Evolutionary conservation across 306 rosid genomes (phyloP), one percentile per base, ranked within the genome.

Genomic region (Rosa lucieae): DNA sequence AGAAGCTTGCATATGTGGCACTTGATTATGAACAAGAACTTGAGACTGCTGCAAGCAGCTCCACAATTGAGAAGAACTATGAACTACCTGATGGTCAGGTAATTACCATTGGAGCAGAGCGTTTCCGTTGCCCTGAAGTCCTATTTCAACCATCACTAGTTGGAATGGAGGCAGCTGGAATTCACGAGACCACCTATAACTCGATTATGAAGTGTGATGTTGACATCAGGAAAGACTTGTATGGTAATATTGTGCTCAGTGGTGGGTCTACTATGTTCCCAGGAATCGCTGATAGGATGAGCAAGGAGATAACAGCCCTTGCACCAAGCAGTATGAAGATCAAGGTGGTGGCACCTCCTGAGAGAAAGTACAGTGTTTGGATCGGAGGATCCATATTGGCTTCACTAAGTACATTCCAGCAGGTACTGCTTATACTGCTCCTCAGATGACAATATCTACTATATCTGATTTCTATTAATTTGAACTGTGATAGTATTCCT

Each of bases 241-340:
- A 84, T 12, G 84, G 84, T 43, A 84, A 84, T 72, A 80, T 84
- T 13, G 87, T 84, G 59, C 87, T 84, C 59, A 84, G 87, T 73
- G 87, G 87, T 76, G 87, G 87, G 40, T 84, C 87, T 55, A 84
- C 87, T 58, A 84, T 84, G 87, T 84, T 84, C 82, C 87, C 82
- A 8, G 84, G 87, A 6, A 84, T 84, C 40, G 87, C 84, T 35
- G 87, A 84, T 72, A 78, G 87, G 56, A 84, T 84, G 87, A 84
- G 87, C 82, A 84, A 84, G 84, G 87, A 84, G 74, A 84, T 84
- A 75, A 80, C 87, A 35, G 84, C 84, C 82, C 87, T 84, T 5
- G 86, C 86, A 58, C 83, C 86, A 63, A 83, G 86, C 78, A 83
- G 86, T 80, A 75, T 83, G 86, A 83, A 79, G 55, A 83, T 83